phyloP scores from a whole-genome alignment of 805 yeast species.

The Candida awuae region DNA sequence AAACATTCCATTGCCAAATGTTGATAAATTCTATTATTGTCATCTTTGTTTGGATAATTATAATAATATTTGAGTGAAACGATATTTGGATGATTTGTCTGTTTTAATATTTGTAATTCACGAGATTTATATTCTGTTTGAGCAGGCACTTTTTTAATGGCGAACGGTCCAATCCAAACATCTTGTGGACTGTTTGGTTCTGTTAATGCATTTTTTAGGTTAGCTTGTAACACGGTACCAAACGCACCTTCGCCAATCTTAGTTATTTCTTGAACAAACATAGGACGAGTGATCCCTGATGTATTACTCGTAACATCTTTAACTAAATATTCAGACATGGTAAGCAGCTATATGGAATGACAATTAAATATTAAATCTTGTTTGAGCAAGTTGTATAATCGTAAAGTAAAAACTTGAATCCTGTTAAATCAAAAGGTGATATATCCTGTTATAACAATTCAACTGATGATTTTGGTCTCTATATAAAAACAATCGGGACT shows the following conservation, averaged over 20 bases:
- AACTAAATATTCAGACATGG: slow-evolving; percentile 36
- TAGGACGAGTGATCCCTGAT: slow-evolving; percentile 44
- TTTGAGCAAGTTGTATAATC: not conserved
- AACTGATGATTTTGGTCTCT: no score
- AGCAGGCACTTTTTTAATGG: slow-evolving; percentile 78
- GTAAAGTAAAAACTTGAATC: no score
- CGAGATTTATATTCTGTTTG: slow-evolving; percentile 81
- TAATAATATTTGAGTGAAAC: slow-evolving; percentile 63
- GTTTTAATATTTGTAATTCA: slow-evolving; percentile 68
- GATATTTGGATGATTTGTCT: slow-evolving; percentile 74
- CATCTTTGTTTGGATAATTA: slow-evolving; percentile 56
- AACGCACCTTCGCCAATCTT: slow-evolving; percentile 83
- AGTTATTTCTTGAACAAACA: slow-evolving; percentile 64
- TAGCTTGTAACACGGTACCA: slow-evolving; percentile 77
- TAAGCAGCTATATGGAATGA: no score
- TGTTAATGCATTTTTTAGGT: slow-evolving; percentile 27
- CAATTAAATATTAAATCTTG: no score
- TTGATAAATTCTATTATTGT: slow-evolving; percentile 56
- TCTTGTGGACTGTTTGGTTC: slow-evolving; percentile 17
- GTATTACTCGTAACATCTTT: slow-evolving; percentile 57
- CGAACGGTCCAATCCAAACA: slow-evolving; percentile 71
- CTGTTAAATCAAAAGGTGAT: no score
- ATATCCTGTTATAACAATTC: no score
- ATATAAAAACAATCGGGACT: no score
- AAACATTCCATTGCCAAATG: slow-evolving; percentile 82